Conservation (phyloP, 2,329 filamentous ascomycete genomes). For the Cadophora sp. region DNA sequence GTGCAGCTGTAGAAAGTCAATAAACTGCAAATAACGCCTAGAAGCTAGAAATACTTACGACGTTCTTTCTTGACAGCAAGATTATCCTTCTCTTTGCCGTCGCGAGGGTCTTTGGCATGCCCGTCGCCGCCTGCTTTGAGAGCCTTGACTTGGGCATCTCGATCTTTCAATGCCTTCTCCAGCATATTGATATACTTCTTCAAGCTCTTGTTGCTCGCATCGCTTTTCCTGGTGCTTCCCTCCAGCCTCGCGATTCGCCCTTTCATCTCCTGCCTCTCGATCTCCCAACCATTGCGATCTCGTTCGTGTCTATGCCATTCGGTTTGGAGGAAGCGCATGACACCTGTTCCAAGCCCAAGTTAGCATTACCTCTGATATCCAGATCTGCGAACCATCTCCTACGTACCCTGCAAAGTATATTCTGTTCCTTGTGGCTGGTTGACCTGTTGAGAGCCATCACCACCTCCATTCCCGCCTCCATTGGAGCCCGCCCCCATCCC, state of each 20-base stretch:
- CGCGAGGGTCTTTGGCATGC: conserved; percentile 50
- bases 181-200: conserved; percentile 91
- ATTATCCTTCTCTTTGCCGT: conserved; percentile 58
- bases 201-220: conserved; percentile 86
- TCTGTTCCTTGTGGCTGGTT: conserved; percentile 68
- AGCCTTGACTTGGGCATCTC: conserved; percentile 73
- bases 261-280: conserved; percentile 99
- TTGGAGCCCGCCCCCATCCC: conserved; percentile 52
- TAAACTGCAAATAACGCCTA: not conserved
- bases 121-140: conserved; percentile 50
- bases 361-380: not conserved
- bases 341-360: conserved; percentile 66
- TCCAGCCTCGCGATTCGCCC: conserved; percentile 94
- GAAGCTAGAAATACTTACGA: conserved; percentile 50
- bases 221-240: conserved; percentile 84
- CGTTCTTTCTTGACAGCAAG: conserved; percentile 62
- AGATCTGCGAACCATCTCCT: not conserved
- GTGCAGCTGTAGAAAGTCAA: conserved; percentile 29
- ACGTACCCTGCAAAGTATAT: conserved; percentile 73
- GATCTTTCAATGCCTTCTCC: conserved; percentile 85
- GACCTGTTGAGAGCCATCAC: conserved; percentile 38
- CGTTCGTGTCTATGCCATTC: conserved; percentile 99
- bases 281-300: conserved; percentile 98
- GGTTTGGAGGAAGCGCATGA: conserved; percentile 98
- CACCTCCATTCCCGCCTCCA: conserved; percentile 40